phyloP scores from a whole-genome alignment of 768 basidiomycete genomes.

The Boletus reticuloceps region DNA sequence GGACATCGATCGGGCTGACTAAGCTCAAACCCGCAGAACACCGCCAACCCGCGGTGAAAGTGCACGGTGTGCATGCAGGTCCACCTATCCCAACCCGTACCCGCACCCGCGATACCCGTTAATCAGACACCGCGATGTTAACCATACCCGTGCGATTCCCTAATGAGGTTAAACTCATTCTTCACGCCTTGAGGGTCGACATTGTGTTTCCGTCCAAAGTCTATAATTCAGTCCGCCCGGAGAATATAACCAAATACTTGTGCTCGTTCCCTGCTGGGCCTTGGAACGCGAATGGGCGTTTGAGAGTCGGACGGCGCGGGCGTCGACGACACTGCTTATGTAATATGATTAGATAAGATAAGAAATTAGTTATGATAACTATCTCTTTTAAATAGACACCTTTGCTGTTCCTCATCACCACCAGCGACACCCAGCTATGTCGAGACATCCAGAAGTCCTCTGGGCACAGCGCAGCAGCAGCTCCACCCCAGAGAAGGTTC shows the following conservation, averaged over 20 bases:
- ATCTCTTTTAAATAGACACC: no score
- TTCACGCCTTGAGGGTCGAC: not conserved
- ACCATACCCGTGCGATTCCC: not conserved
- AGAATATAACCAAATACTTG: not conserved
- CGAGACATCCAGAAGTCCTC: constrained; percentile 78
- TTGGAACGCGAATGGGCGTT: not conserved
- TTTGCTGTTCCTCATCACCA: no score
- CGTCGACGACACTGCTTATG: no score
- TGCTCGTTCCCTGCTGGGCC: not conserved
- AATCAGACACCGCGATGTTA: not conserved
- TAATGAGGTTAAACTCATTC: not conserved
- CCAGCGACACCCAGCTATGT: constrained; percentile 34
- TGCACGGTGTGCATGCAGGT: not conserved
- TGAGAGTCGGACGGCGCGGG: no score
- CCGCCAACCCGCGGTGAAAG: not conserved
- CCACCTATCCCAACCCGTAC: not conserved
- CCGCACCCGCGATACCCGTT: not conserved
- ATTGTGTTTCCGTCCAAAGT: not conserved
- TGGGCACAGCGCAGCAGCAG: constrained; percentile 93
- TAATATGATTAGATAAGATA: no score
- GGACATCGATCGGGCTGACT: no score
- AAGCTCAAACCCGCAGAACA: not conserved
- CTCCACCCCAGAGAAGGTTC: constrained; percentile 63
- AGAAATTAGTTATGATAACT: no score
- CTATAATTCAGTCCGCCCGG: not conserved